phyloP scores from a whole-genome alignment of 768 basidiomycete species.

The Coprinellus aureogranulatus region DNA sequence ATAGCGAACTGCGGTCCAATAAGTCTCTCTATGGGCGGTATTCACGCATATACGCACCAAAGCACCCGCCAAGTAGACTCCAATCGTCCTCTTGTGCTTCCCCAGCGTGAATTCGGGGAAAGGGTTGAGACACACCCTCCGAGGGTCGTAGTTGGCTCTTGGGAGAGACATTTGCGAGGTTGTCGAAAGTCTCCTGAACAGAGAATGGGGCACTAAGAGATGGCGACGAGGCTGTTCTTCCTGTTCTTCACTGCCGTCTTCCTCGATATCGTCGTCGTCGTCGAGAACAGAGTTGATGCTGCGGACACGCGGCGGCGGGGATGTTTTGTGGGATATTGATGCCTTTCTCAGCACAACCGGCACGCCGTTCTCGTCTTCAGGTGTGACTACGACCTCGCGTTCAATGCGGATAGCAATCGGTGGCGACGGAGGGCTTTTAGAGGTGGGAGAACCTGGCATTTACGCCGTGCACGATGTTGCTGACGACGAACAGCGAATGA shows the following conservation, averaged over 20 bases:
- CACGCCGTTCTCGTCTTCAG: constrained; percentile 2
- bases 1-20: constrained; percentile 73
- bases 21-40: neutral
- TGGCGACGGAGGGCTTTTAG: neutral
- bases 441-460: neutral
- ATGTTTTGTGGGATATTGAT: constrained; percentile 3
- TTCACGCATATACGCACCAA: constrained; percentile 58
- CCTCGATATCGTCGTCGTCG: constrained; percentile 1
- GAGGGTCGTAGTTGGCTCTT: constrained; percentile 77
- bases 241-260: neutral
- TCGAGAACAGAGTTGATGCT: constrained; percentile 1
- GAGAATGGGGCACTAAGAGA: neutral
- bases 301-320: neutral
- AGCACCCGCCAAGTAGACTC: constrained; percentile 89
- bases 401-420: neutral
- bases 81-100: constrained; percentile 76
- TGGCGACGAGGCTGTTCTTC: neutral
- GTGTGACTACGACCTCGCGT: neutral
- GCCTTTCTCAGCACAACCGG: constrained; percentile 4
- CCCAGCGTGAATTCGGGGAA: constrained; percentile 76
- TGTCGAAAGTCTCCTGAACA: neutral
- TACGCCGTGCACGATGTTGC: no score
- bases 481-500: no score
- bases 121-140: constrained; percentile 83
- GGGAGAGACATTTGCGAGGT: constrained; percentile 54